A percentile compares a stretch with the other conserved stretches of the same genome.
phyloP scores from a whole-genome alignment of 805 yeast species.

The Priceomyces medius region DNA sequence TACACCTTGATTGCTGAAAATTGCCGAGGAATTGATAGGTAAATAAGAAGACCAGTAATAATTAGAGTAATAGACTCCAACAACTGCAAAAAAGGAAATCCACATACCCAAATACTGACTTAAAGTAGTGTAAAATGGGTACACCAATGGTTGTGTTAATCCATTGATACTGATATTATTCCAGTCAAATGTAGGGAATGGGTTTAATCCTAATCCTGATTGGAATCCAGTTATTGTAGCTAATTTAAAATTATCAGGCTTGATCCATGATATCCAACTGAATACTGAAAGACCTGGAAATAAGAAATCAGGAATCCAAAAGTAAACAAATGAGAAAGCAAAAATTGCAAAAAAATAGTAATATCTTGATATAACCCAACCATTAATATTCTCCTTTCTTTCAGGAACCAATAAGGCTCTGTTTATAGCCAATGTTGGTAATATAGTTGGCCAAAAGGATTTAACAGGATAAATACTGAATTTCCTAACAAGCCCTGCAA shows the following conservation, averaged over 20 bases:
- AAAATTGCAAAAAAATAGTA: slow-evolving; percentile 29
- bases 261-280: slow-evolving; percentile 61
- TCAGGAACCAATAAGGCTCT: slow-evolving; percentile 37
- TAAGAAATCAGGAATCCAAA: slow-evolving; percentile 47
- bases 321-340: slow-evolving; percentile 36
- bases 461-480: slow-evolving; percentile 27
- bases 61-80: slow-evolving; percentile 21
- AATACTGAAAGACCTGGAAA: slow-evolving; percentile 44
- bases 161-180: slow-evolving; percentile 35
- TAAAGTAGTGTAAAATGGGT: slow-evolving; percentile 39
- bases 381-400: slow-evolving; percentile 26
- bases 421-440: slow-evolving; percentile 32
- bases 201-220: slow-evolving; percentile 54
- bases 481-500: slow-evolving; percentile 30
- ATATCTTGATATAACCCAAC: slow-evolving; percentile 30
- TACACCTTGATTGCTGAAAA: slow-evolving; percentile 51
- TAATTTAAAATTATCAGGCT: slow-evolving; percentile 48
- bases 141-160: slow-evolving; percentile 49
- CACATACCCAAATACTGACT: slow-evolving; percentile 17
- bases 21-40: slow-evolving; percentile 41
- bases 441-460: slow-evolving; percentile 28
- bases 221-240: slow-evolving; percentile 48
- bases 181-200: slow-evolving; percentile 55
- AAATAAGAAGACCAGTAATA: slow-evolving; percentile 23
- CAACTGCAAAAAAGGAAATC: slow-evolving; percentile 16